phyloP scores from a whole-genome alignment of 2,329 filamentous ascomycete species.

The Graphilbum fragrans region DNA sequence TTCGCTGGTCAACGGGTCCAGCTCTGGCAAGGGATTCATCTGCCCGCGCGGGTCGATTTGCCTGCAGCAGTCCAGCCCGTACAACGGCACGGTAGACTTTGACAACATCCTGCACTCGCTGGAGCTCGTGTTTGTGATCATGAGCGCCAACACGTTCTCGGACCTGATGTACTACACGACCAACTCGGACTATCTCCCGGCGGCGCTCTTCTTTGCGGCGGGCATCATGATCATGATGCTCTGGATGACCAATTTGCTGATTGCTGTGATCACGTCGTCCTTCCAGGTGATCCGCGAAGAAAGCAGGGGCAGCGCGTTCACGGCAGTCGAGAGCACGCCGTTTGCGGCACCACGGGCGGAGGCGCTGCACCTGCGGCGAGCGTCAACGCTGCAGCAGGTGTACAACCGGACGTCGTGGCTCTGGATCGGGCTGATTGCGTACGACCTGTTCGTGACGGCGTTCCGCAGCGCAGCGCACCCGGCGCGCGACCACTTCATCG shows the following conservation, averaged over 20 bases:
- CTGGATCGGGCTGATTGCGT: conserved; percentile 72
- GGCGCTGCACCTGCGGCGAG: conserved; percentile 17
- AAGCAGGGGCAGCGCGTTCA: conserved; percentile 87
- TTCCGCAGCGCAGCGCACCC: conserved; percentile 69
- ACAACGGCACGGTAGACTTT: conserved; percentile 78
- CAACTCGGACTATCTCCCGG: conserved; percentile 78
- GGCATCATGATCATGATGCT: conserved; percentile 85
- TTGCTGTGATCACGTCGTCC: conserved; percentile 95
- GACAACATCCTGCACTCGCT: conserved; percentile 89
- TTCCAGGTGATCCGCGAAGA: conserved; percentile 98
- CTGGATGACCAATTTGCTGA: conserved; percentile 89
- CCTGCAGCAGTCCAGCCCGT: conserved; percentile 67
- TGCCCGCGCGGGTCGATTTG: conserved; percentile 79
- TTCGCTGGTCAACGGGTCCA: conserved; percentile 37
- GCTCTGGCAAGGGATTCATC: conserved; percentile 66
- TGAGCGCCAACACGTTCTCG: conserved; percentile 95
- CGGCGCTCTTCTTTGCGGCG: conserved; percentile 64
- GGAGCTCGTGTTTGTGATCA: conserved; percentile 92
- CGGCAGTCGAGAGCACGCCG: conserved; percentile 49
- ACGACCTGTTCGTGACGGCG: conserved; percentile 68
- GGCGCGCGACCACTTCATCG: conserved; percentile 50
- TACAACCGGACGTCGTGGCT: conserved; percentile 64
- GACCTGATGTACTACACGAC: conserved; percentile 91
- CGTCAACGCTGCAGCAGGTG: conserved; percentile 48
- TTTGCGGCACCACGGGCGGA: conserved; percentile 24